Evolutionary conservation across 176 grass and related monocot genomes (phyloP).

Genomic region (Zoysia pacifica): DNA sequence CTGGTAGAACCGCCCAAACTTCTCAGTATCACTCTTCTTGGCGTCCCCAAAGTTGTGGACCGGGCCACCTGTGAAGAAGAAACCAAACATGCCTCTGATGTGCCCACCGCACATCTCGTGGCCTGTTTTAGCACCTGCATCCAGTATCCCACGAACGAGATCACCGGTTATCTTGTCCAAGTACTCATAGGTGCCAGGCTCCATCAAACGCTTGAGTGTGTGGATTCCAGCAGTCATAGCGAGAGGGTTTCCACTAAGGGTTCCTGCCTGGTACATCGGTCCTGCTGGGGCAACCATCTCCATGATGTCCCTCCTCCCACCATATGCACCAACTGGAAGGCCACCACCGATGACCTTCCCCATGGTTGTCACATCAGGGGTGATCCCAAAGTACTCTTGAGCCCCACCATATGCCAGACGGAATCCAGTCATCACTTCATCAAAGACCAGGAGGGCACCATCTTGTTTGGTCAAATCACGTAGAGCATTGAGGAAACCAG

Average conservation of each 20-base stretch:
- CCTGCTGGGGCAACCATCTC: conserved; percentile 93
- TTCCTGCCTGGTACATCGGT: conserved; percentile 98
- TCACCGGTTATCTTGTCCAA: conserved; percentile 87
- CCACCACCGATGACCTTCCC: conserved; percentile 95
- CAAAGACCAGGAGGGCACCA: conserved; percentile 85
- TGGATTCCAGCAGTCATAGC: conserved; percentile 98
- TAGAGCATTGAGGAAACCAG: conserved; percentile 67
- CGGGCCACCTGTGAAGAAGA: conserved; percentile 77
- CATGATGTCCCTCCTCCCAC: conserved; percentile 96
- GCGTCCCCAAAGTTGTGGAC: conserved; percentile 87
- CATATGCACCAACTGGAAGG: conserved; percentile 94
- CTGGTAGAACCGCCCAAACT: conserved; percentile 86
- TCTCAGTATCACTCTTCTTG: conserved; percentile 83
- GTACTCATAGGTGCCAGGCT: conserved; percentile 76
- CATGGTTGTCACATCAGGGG: conserved; percentile 87
- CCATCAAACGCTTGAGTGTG: conserved; percentile 74
- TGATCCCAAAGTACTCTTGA: conserved; percentile 96
- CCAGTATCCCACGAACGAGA: conserved; percentile 72
- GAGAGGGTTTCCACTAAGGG: conserved; percentile 94
- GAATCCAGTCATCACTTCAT: conserved; percentile 99
- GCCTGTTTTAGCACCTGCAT: conserved; percentile 64
- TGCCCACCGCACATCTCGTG: conserved; percentile 93
- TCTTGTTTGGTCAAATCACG: conserved; percentile 85
- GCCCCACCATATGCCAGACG: conserved; percentile 90
- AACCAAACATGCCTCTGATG: conserved; percentile 90